A percentile compares a stretch with the other conserved stretches of the same genome.
Conservation (phyloP, 495 filamentous ascomycete genomes). For the Hyaloscypha hepaticicola region DNA sequence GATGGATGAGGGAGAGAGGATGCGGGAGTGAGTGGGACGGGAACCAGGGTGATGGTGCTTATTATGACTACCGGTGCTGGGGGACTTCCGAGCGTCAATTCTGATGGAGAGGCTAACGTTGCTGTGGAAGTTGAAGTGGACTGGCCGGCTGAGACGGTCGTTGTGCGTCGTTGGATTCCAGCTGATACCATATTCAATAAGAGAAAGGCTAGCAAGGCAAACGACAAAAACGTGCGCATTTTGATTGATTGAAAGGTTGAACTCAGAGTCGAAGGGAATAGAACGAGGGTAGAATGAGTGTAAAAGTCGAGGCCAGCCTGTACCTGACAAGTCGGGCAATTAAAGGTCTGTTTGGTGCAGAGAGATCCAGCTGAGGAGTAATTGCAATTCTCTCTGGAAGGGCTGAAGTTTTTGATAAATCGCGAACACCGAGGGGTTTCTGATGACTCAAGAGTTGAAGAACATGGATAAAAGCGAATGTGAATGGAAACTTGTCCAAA, state of each 20-base stretch:
- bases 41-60: slow-evolving; percentile 16
- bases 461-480: neutral
- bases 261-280: neutral
- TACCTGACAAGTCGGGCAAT: no score
- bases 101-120: neutral
- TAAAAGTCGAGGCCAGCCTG: no score
- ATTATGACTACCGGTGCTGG: neutral
- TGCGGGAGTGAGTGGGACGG: neutral
- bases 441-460: neutral
- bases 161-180: neutral
- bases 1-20: neutral
- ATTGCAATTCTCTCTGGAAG: neutral
- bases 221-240: slow-evolving; percentile 15
- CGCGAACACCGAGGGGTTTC: neutral
- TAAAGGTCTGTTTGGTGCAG: neutral
- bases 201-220: slow-evolving; percentile 17
- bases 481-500: slow-evolving; percentile 7
- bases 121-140: neutral
- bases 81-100: neutral
- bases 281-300: neutral
- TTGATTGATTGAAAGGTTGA: neutral
- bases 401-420: neutral
- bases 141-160: neutral
- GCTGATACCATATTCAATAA: slow-evolving; percentile 10
- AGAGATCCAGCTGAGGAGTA: neutral